Conservation (phyloP, 495 filamentous ascomycete genomes). For the Podospora bellae-mahoneyi region DNA sequence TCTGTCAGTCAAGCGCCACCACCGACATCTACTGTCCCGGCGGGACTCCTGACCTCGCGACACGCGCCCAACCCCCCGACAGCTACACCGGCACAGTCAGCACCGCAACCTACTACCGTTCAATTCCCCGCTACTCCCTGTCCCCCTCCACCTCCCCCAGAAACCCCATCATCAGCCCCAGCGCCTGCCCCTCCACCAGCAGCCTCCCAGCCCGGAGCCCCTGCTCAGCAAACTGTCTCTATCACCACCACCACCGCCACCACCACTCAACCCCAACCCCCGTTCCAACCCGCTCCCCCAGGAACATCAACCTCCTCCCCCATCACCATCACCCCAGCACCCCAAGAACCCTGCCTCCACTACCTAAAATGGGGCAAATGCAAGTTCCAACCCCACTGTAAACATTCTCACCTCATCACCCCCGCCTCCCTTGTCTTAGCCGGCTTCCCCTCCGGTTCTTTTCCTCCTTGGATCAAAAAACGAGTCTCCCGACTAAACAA, state of each 20-base stretch:
- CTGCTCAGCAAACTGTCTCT: too few species aligned
- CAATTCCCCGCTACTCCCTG: not conserved
- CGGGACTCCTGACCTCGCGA: not conserved
- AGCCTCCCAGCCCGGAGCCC: too few species aligned
- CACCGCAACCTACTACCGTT: not conserved
- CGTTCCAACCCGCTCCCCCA: not conserved
- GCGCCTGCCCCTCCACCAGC: not conserved
- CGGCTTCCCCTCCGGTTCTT: not conserved
- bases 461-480: not conserved
- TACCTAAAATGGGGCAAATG: not conserved
- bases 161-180: not conserved
- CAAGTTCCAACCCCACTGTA: not conserved
- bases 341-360: conserved; percentile 40
- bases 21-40: not conserved
- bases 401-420: not conserved
- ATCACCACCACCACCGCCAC: not conserved
- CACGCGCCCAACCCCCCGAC: not conserved
- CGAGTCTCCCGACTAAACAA: not conserved
- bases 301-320: not conserved
- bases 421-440: not conserved
- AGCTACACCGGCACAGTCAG: not conserved
- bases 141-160: not conserved
- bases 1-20: not conserved
- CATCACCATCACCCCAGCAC: not conserved
- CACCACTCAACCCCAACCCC: not conserved